Evolutionary conservation across 257 asterid species (phyloP).

Genomic region (Solanum paucissectum): DNA sequence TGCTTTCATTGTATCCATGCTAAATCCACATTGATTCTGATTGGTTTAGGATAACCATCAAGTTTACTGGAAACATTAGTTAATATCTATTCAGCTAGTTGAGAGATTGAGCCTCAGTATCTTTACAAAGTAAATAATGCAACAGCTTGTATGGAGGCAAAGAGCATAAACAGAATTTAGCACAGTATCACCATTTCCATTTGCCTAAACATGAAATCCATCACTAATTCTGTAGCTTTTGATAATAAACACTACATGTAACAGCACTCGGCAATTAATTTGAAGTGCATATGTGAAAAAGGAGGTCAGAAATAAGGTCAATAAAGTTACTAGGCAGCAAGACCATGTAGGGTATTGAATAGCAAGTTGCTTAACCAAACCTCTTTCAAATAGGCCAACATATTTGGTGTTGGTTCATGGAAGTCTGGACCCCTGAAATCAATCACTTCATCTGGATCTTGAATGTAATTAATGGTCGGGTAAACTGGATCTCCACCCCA

Average conservation of each 20-base stretch:
- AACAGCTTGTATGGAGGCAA: background rate
- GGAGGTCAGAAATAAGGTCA: background rate
- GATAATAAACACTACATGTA: background rate
- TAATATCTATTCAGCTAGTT: background rate
- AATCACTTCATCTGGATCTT: conserved; percentile 88
- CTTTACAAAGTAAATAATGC: background rate
- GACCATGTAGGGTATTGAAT: background rate
- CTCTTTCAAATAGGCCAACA: conserved; percentile 90
- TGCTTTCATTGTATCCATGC: background rate
- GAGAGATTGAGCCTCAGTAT: background rate
- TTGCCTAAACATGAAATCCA: background rate
- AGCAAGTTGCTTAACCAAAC: conserved; percentile 24
- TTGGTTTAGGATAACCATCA: background rate
- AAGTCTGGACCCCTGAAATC: conserved; percentile 96
- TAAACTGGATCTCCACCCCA: conserved; percentile 99
- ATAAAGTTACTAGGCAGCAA: background rate
- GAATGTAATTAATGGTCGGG: conserved; percentile 91
- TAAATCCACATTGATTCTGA: background rate
- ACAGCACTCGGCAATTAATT: background rate
- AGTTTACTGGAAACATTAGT: background rate
- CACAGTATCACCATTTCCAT: background rate
- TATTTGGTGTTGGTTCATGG: conserved; percentile 95
- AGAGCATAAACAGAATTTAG: background rate
- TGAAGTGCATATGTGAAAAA: background rate
- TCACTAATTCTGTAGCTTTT: background rate